Evolutionary conservation across 176 grass and related monocot genomes (phyloP).

Genomic region (Carex cristatella): DNA sequence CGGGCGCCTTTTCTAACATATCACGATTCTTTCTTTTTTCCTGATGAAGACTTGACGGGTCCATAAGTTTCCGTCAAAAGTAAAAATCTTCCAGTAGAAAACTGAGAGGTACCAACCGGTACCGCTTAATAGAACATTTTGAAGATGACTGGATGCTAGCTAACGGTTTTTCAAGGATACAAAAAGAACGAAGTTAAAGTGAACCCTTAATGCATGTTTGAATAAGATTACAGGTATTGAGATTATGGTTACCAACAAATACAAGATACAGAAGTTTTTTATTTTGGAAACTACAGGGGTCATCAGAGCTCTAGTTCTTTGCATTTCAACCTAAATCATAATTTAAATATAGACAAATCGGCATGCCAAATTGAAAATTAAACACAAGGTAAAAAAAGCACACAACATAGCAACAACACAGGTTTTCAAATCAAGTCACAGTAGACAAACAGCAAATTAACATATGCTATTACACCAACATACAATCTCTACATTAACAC

Average conservation of each 20-base stretch:
- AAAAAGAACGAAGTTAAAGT: background rate
- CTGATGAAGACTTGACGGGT: background rate
- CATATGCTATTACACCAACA: background rate
- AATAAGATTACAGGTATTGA: background rate
- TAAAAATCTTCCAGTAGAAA: no score
- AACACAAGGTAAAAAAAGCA: background rate
- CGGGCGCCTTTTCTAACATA: background rate
- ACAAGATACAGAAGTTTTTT: background rate
- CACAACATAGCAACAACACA: background rate
- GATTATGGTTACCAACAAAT: background rate
- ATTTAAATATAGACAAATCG: background rate
- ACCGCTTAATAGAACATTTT: no score
- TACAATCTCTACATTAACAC: conserved; percentile 7
- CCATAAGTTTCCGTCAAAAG: no score
- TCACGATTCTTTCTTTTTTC: background rate
- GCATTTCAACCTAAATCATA: background rate
- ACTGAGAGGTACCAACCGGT: no score
- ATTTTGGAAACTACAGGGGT: background rate
- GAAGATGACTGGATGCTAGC: background rate
- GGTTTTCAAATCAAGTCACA: conserved; percentile 5
- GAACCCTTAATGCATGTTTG: background rate
- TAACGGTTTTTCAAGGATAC: background rate
- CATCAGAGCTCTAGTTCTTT: background rate
- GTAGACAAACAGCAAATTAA: background rate
- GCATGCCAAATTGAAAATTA: background rate